Conservation (phyloP, 257 asterid species). For the Primulina huaijiensis region DNA sequence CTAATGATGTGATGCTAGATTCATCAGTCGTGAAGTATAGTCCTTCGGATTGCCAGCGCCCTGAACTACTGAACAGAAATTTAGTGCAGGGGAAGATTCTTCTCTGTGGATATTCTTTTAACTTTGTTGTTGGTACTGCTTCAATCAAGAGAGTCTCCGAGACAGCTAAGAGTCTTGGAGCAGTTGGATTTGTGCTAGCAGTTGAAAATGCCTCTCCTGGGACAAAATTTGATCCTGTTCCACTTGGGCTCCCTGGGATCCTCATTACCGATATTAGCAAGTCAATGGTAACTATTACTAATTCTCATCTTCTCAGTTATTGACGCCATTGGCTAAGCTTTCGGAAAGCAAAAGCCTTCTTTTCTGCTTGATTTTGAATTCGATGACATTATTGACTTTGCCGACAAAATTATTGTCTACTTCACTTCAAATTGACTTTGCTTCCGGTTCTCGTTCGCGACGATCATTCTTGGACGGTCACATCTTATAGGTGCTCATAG, state of each 20-base stretch:
- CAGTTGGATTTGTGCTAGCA: constrained; percentile 91
- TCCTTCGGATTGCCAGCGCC: constrained; percentile 91
- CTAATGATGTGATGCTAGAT: constrained; percentile 86
- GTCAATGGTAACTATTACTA: constrained; percentile 7
- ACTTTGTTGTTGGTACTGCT: constrained; percentile 82
- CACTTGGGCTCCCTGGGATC: constrained; percentile 82
- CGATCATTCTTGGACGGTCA: constrained; percentile 12
- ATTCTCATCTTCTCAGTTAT: not conserved
- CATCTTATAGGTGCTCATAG: constrained; percentile 66
- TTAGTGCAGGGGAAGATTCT: constrained; percentile 90
- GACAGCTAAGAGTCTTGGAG: constrained; percentile 90
- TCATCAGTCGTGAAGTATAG: constrained; percentile 60
- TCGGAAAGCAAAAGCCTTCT: not conserved
- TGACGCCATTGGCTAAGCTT: not conserved
- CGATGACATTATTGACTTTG: not conserved
- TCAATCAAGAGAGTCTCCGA: constrained; percentile 73
- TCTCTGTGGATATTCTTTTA: constrained; percentile 95
- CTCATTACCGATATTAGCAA: constrained; percentile 65
- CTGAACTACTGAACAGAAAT: constrained; percentile 79
- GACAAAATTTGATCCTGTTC: constrained; percentile 90
- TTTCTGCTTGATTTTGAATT: not conserved
- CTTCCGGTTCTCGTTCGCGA: not conserved
- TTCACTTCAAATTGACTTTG: not conserved
- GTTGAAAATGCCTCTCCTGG: constrained; percentile 96
- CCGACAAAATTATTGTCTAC: not conserved